Evolutionary conservation across 164 flowering plant genomes (phyloP).

Genomic region (Berberis vulgaris): DNA sequence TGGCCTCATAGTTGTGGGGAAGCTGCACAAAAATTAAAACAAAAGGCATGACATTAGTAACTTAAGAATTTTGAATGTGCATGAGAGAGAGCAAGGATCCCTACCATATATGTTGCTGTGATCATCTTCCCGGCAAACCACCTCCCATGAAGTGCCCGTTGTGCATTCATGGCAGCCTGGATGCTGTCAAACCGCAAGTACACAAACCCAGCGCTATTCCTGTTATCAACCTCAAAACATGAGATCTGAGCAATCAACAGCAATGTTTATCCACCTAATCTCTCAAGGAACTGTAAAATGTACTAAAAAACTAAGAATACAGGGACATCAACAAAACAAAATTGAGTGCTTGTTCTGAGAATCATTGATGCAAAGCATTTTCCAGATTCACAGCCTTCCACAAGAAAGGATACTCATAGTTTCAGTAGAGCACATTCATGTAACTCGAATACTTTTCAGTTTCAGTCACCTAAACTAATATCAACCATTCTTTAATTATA

Average conservation of each 20-base stretch:
- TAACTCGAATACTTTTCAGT: no score
- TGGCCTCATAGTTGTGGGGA: slow-evolving; percentile 51
- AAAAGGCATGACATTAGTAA: not conserved
- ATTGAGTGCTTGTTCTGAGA: no score
- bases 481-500: no score
- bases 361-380: no score
- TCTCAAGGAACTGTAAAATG: no score
- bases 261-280: no score
- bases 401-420: no score
- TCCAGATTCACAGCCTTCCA: no score
- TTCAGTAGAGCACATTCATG: no score
- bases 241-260: not conserved
- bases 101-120: slow-evolving; percentile 80
- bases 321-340: no score
- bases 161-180: slow-evolving; percentile 50
- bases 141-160: slow-evolving; percentile 79
- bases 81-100: slow-evolving; percentile 1
- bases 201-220: slow-evolving; percentile 78
- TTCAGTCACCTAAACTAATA: no score
- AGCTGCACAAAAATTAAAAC: slow-evolving; percentile 26
- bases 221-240: slow-evolving; percentile 15
- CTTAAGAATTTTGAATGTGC: not conserved
- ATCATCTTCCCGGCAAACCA: slow-evolving; percentile 99
- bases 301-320: no score
- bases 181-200: slow-evolving; percentile 62